Evolutionary conservation across 805 yeast genomes (phyloP), one percentile per base, ranked within the genome.

Genomic region (Hanseniaspora thailandica): DNA sequence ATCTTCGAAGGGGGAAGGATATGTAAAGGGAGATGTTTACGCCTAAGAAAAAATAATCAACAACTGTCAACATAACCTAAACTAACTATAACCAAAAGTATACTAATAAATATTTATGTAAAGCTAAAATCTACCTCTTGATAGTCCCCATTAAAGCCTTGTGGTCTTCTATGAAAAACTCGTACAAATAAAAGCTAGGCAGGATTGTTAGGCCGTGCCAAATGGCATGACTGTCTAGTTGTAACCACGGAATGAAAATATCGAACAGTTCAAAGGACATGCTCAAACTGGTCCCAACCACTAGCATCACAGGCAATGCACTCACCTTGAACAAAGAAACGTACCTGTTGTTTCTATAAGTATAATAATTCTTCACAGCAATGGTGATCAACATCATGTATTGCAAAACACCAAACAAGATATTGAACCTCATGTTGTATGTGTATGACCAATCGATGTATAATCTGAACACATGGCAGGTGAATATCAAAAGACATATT

Each of bases 221-320:
- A 38, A 90, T 62, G 0, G 96, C 80, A 67, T 93, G 98, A 0
- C 96, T 95, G 68, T 93, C 98, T 0, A 93, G 60, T 38, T 85
- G 73, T 59, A 75, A 84, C 48, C 61, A 69, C 36, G 83, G 63
- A 15, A 85, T 93, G 4, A 94, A 77, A 64, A 93, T 93, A 67
- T 90, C 98, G 66, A 88, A 84, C 35, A 90, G 68, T 64, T 90
- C 98, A 58, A 90, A 76, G n/a, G 84, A 73, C 93, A 87, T 86
- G 1, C 95, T 97, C 23, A 76, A 60, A 2, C 77, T 61, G 10
- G 89, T 82, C 39, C 72, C 63, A 0, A 68, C 55, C 9, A 81
- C 84, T 44, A 78, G 64, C 10, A 68, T 60, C 4, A 77, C 62
- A 1, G 88, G 90, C 34, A 71, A 69, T 8, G 73, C 26, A 57